Evolutionary conservation across 78 protist species (phyloP).

Genomic region (Dictyostelium firmibasis): DNA sequence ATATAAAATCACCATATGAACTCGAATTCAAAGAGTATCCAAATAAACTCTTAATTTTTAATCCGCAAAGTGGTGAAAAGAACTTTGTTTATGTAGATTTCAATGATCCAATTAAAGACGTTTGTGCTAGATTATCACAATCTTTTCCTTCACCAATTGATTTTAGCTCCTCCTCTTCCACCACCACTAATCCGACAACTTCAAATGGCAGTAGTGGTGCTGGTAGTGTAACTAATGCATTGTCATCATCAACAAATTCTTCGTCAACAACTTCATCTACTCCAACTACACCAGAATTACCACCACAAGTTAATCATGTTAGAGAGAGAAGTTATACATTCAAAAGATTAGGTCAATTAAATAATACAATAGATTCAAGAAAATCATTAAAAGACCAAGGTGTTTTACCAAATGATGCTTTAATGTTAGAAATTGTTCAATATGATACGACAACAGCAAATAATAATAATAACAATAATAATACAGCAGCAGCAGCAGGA

Average conservation of each 20-base stretch:
- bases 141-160: slow-evolving; percentile 5
- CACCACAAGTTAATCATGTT: background rate
- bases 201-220: background rate
- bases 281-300: background rate
- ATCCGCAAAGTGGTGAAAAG: slow-evolving; percentile 47
- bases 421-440: slow-evolving; percentile 20
- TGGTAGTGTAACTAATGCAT: no score
- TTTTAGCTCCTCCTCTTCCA: background rate
- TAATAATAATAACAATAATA: background rate
- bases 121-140: slow-evolving; percentile 25
- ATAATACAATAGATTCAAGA: slow-evolving; percentile 15
- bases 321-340: slow-evolving; percentile 51
- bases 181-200: no score
- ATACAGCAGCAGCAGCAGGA: background rate
- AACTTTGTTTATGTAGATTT: slow-evolving; percentile 64
- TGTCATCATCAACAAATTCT: background rate
- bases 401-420: slow-evolving; percentile 63
- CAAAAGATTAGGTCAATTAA: slow-evolving; percentile 39
- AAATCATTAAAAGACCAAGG: slow-evolving; percentile 48
- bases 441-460: background rate
- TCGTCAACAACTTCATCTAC: background rate
- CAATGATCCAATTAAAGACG: slow-evolving; percentile 66
- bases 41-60: slow-evolving; percentile 46
- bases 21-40: slow-evolving; percentile 57
- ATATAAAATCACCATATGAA: slow-evolving; percentile 34